phyloP scores from a whole-genome alignment of 345 rosid species.

The Citrus maxima region DNA sequence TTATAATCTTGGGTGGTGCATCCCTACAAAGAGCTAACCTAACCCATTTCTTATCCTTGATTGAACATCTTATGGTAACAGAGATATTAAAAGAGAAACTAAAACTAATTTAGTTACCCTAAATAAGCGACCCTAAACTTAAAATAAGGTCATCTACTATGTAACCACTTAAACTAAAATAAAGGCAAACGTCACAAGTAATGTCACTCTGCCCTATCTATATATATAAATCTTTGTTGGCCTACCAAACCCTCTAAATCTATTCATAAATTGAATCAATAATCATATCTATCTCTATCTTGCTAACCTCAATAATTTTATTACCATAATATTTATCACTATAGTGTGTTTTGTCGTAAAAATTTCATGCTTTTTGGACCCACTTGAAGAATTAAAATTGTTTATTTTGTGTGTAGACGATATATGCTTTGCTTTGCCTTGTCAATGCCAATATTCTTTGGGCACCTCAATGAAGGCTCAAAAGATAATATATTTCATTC shows the following conservation, averaged over 20 bases:
- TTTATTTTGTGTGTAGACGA: conserved; percentile 9
- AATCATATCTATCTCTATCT: conserved; percentile 18
- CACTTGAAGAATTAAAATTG: not conserved
- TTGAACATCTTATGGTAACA: not conserved
- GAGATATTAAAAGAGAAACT: not conserved
- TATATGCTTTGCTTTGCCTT: conserved; percentile 12
- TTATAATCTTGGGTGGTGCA: not conserved
- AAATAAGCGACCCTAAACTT: not conserved
- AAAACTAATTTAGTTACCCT: not conserved
- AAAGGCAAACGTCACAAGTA: conserved; percentile 4
- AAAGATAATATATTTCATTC: conserved; percentile 6
- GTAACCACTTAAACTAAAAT: conserved; percentile 16
- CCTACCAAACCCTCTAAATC: conserved; percentile 18
- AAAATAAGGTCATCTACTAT: conserved; percentile 7
- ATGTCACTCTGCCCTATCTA: not conserved
- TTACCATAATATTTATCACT: not conserved
- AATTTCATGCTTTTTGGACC: conserved; percentile 3
- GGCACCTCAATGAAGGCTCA: not conserved
- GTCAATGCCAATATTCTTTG: conserved; percentile 12
- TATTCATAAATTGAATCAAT: conserved; percentile 12
- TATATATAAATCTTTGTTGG: conserved; percentile 21
- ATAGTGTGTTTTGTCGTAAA: not conserved
- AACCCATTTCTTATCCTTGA: not conserved
- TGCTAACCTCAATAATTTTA: conserved; percentile 9
- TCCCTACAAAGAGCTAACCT: not conserved